Percentiles rank a stretch among this genome's conserved stretches.
Evolutionary conservation across 345 rosid species (phyloP).

Genomic region (Pistacia atlantica): DNA sequence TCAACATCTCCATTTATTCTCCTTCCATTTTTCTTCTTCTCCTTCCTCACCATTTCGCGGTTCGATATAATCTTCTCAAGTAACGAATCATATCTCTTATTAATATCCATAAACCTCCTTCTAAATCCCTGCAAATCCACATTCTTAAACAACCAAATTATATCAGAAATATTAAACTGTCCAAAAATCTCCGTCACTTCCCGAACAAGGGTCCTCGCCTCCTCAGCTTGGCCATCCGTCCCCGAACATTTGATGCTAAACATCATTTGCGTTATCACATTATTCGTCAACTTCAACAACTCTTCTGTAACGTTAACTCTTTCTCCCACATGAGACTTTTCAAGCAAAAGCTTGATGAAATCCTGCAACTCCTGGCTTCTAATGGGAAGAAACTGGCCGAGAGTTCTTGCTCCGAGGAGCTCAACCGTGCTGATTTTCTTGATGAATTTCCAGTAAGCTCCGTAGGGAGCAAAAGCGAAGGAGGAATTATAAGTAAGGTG

Average conservation of each 20-base stretch:
- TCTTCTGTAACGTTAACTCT: slow-evolving; percentile 43
- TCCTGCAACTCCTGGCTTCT: slow-evolving; percentile 27
- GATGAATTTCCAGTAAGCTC: slow-evolving; percentile 51
- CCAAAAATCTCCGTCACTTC: slow-evolving; percentile 51
- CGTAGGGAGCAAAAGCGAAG: slow-evolving; percentile 45
- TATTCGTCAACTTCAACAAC: slow-evolving; percentile 40
- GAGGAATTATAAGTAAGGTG: slow-evolving; percentile 45
- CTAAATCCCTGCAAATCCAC: slow-evolving; percentile 40
- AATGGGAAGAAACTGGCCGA: slow-evolving; percentile 38
- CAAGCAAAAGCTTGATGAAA: slow-evolving; percentile 12
- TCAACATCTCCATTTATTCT: not conserved
- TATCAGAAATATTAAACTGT: slow-evolving; percentile 47
- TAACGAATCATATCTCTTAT: slow-evolving; percentile 33
- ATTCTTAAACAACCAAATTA: slow-evolving; percentile 43
- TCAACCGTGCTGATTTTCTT: slow-evolving; percentile 44
- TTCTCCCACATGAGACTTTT: slow-evolving; percentile 24
- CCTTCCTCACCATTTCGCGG: slow-evolving; percentile 29
- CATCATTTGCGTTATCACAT: slow-evolving; percentile 50
- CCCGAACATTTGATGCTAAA: slow-evolving; percentile 40
- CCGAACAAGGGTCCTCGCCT: slow-evolving; percentile 27
- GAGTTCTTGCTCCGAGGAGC: slow-evolving; percentile 42
- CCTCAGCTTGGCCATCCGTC: slow-evolving; percentile 31
- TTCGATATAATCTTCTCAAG: slow-evolving; percentile 37
- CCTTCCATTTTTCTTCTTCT: slow-evolving; percentile 9
- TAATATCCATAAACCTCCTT: slow-evolving; percentile 31